Evolutionary conservation across 306 rosid species (phyloP).

Genomic region (Dalbergia cochinchinensis): DNA sequence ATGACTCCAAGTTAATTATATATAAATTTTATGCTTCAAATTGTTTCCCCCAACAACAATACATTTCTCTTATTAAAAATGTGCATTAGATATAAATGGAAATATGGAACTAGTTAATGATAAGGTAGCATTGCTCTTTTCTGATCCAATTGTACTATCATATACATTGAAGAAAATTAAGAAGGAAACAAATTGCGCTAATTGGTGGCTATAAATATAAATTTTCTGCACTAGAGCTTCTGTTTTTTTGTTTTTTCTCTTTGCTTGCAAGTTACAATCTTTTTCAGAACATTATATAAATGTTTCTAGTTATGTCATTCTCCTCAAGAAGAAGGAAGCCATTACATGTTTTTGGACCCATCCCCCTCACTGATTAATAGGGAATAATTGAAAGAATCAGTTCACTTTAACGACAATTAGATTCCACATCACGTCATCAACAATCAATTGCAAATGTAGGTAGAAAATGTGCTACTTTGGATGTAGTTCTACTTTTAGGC

Average conservation of each 20-base stretch:
- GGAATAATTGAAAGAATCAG: slow-evolving; percentile 6
- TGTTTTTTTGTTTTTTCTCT: not conserved
- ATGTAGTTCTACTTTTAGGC: slow-evolving; percentile 16
- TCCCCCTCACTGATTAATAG: slow-evolving; percentile 2
- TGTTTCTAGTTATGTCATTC: slow-evolving; percentile 14
- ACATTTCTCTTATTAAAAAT: not conserved
- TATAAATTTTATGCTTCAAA: not conserved
- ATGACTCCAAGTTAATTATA: not conserved
- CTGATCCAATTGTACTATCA: not conserved
- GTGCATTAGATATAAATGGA: not conserved
- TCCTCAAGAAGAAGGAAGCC: not conserved
- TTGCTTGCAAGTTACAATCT: slow-evolving; percentile 1
- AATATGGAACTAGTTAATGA: not conserved
- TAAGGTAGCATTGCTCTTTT: not conserved
- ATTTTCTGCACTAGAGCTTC: not conserved
- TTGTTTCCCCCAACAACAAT: not conserved
- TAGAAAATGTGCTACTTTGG: slow-evolving; percentile 5
- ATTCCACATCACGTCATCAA: slow-evolving; percentile 40
- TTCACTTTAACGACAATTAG: slow-evolving; percentile 22
- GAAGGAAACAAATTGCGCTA: not conserved
- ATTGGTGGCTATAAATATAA: not conserved
- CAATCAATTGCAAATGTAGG: not conserved
- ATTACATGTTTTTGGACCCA: slow-evolving; percentile 35
- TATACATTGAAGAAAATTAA: not conserved
- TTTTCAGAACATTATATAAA: not conserved